A percentile compares a stretch with the other conserved stretches of the same genome.
phyloP scores from a whole-genome alignment of 192 early-diverging fungal species.

The Podila minutissima region DNA sequence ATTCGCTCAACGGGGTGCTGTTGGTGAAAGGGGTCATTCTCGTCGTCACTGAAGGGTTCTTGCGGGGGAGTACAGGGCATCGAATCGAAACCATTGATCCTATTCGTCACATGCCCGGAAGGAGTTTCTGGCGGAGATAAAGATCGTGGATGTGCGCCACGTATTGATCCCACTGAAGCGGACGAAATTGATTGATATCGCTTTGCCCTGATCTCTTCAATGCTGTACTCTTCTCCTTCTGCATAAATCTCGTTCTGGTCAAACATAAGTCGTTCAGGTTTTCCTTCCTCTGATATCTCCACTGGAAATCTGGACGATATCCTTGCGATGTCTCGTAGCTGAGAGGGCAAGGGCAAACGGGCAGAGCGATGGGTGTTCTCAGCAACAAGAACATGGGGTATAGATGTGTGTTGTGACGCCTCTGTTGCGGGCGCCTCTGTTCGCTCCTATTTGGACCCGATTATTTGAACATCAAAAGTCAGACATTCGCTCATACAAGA shows the following conservation, averaged over 20 bases:
- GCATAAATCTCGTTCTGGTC: slow-evolving; percentile 18
- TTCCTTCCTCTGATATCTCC: background rate
- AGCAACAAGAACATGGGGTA: background rate
- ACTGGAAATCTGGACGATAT: slow-evolving; percentile 12
- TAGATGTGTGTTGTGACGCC: background rate
- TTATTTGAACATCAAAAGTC: too few species aligned
- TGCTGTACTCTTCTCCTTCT: slow-evolving; percentile 10
- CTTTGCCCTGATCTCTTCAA: slow-evolving; percentile 25
- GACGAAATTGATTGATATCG: background rate
- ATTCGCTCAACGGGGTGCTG: background rate
- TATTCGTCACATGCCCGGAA: background rate
- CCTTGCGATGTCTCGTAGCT: background rate
- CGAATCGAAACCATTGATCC: background rate
- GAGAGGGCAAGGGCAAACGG: background rate
- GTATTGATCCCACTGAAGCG: too few species aligned
- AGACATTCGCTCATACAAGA: too few species aligned
- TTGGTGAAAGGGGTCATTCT: background rate
- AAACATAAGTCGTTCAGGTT: slow-evolving; percentile 14
- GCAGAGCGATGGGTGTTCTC: background rate
- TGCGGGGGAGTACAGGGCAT: background rate
- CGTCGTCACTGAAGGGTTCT: background rate
- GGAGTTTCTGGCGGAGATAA: background rate
- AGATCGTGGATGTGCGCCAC: too few species aligned
- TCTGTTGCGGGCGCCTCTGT: background rate
- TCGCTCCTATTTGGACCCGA: too few species aligned